Conservation (phyloP, 1,284 basidiomycete genomes). For the Gymnopus androsaceus region DNA sequence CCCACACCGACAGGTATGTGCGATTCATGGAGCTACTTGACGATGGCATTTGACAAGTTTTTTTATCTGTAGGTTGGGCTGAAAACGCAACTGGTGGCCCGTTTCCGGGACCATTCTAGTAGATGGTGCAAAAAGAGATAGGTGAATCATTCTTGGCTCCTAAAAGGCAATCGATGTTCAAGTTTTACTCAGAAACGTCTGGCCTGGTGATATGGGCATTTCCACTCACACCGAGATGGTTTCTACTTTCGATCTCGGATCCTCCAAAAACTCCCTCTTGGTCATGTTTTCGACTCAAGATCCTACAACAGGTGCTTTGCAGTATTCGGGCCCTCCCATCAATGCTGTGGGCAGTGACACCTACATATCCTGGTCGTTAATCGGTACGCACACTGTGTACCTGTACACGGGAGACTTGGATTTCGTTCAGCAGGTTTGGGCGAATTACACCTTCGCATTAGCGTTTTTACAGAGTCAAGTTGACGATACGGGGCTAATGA, state of each 20-base stretch:
- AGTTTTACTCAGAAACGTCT: slow-evolving; percentile 19
- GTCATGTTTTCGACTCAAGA: slow-evolving; percentile 37
- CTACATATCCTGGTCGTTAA: slow-evolving; percentile 48
- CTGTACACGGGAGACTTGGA: slow-evolving; percentile 49
- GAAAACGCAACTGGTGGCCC: slow-evolving; percentile 34
- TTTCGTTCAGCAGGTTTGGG: slow-evolving; percentile 46
- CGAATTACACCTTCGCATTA: slow-evolving; percentile 53
- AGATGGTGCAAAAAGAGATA: slow-evolving; percentile 39
- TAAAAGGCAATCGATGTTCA: background rate
- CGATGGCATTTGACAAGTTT: background rate
- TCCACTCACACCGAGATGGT: slow-evolving; percentile 37
- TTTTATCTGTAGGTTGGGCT: slow-evolving; percentile 27
- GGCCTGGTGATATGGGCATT: slow-evolving; percentile 40
- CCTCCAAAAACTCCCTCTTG: slow-evolving; percentile 33
- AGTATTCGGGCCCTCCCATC: slow-evolving; percentile 37
- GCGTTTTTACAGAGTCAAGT: slow-evolving; percentile 46
- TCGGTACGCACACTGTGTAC: slow-evolving; percentile 47
- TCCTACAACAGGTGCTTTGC: slow-evolving; percentile 30
- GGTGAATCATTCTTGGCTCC: slow-evolving; percentile 19
- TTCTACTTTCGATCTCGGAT: slow-evolving; percentile 34
- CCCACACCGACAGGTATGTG: slow-evolving; percentile 33
- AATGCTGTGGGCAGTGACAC: slow-evolving; percentile 36
- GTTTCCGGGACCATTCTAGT: slow-evolving; percentile 36
- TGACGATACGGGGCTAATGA: slow-evolving; percentile 46
- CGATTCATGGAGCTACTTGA: too few species aligned